Evolutionary conservation across 805 yeast genomes (phyloP), one percentile per base, ranked within the genome.

Genomic region (Alloascoidea hylecoeti): DNA sequence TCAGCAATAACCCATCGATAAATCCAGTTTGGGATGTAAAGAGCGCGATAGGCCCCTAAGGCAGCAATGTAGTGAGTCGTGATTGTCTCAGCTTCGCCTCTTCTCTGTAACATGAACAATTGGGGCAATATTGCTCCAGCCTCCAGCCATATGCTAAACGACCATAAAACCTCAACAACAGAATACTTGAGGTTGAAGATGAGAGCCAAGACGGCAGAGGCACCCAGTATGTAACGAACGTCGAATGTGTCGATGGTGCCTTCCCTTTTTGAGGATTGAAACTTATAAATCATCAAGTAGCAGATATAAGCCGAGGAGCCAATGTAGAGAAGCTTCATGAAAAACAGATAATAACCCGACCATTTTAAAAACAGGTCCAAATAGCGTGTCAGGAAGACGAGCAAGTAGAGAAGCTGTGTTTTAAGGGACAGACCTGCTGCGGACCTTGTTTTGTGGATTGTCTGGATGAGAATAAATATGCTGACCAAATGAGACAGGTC

Each of bases 31-130:
- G 95, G 94, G 47, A 92, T 74, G 56, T 92, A 92, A 38, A 92
- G 64, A 0, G 89, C 81, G 47, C 98, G 69, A 65, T 92, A 92
- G 2, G 80, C 47, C 13, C 98, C 98, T 52, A 92, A 64, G 1
- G 96, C 95, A 57, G 89, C 88, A 44, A 92, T 84, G 57, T 92
- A 92, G 57, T 92, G 96, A 37, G 79, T 70, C 2, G 97, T 92
- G 51, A 92, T 67, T 44, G 82, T 71, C 55, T 82, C 81, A 3
- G 96, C 88, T 49, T 81, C 80, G 14, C 96, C 96, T 2, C 89
- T 75, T 46, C 80, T 78, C 53, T 88, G 95, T 42, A 92, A 65
- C 73, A 92, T 72, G 56, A 79, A 86, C 53, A 92, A 64, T 60
- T 92, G 98, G 3, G 98, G 98, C 42, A 92, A 59, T 40, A 92